Evolutionary conservation across 352 stramenopile genomes (phyloP).

Genomic region (Aphanomyces cochlioides): DNA sequence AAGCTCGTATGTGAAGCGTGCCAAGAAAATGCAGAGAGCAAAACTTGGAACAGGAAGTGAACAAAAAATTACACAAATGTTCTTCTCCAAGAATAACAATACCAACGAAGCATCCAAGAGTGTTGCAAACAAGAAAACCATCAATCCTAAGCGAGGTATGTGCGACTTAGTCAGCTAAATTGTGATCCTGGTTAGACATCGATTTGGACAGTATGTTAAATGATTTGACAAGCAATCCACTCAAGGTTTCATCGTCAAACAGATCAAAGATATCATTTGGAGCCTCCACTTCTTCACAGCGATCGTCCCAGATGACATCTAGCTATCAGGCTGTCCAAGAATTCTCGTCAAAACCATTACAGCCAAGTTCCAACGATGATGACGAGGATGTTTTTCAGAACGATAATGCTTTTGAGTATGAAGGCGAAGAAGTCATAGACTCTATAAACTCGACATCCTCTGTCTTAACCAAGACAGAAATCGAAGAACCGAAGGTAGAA

Average conservation of each 20-base stretch:
- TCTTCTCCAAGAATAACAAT: conserved; percentile 51
- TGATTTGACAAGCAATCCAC: conserved; percentile 80
- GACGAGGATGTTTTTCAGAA: too few relatives aligned
- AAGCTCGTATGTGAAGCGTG: conserved; percentile 63
- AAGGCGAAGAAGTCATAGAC: too few relatives aligned
- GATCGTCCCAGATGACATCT: too few relatives aligned
- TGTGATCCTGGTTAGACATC: conserved; percentile 47
- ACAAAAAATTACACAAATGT: conserved; percentile 88
- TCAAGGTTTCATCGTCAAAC: conserved; percentile 36
- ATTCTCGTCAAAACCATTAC: too few relatives aligned
- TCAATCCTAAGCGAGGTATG: conserved; percentile 46
- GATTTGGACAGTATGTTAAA: conserved; percentile 84
- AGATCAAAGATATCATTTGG: not conserved
- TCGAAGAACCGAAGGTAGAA: not conserved
- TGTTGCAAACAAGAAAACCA: conserved; percentile 16
- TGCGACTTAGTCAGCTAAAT: not conserved
- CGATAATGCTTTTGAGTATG: too few relatives aligned
- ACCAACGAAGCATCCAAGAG: conserved; percentile 33
- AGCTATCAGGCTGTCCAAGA: too few relatives aligned
- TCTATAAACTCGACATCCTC: too few relatives aligned
- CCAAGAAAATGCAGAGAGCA: conserved; percentile 80
- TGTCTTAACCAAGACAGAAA: too few relatives aligned
- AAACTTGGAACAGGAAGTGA: conserved; percentile 68
- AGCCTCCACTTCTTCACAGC: not conserved
- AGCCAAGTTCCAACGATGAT: too few relatives aligned